These are phyloP conservation scores for Colletotrichum euphorbiae DNA, from an alignment of 2,329 filamentous ascomycete species.

Conservation along the genomic window DNA sequence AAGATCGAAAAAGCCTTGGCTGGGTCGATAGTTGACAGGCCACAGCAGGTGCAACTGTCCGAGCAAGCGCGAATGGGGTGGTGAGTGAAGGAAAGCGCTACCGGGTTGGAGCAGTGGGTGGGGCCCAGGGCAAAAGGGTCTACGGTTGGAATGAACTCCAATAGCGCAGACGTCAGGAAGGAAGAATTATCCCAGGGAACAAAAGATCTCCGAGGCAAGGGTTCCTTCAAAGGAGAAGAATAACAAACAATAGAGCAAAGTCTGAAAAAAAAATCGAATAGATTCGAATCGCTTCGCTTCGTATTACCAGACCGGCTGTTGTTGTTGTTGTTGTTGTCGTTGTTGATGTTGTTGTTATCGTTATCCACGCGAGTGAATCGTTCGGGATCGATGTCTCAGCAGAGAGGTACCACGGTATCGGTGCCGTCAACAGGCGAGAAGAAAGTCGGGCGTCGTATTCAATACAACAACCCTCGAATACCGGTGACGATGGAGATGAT, in stretches of 20 bases:
- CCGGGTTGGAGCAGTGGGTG: slow-evolving; percentile 2
- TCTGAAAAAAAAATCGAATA: slow-evolving; percentile 16
- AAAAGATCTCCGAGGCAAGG: not conserved
- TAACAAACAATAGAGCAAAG: slow-evolving; percentile 13
- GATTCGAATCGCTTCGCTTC: not conserved
- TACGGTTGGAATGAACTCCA: slow-evolving; percentile 2
- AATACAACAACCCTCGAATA: slow-evolving; percentile 36
- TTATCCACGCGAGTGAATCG: slow-evolving; percentile 8
- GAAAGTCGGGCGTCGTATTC: slow-evolving; percentile 31
- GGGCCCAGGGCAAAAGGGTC: slow-evolving; percentile 11
- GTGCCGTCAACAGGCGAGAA: slow-evolving; percentile 2
- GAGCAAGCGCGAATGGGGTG: no score
- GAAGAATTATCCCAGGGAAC: slow-evolving; percentile 2
- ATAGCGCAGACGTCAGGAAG: not conserved
- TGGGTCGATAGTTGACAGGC: not conserved
- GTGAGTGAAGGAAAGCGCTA: not conserved
- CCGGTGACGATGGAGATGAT: slow-evolving; percentile 31
- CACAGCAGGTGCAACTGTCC: not conserved
- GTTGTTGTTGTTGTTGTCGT: not conserved
- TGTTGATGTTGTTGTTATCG: not conserved
- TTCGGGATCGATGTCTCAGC: slow-evolving; percentile 13
- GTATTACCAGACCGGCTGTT: slow-evolving; percentile 36
- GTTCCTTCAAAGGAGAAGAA: not conserved
- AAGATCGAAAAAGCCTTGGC: slow-evolving; percentile 6
- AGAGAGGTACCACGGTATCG: not conserved